Evolutionary conservation across 2,329 filamentous ascomycete species (phyloP), one percentile per base, ranked within the genome.

Genomic region (Trichophyton verrucosum): DNA sequence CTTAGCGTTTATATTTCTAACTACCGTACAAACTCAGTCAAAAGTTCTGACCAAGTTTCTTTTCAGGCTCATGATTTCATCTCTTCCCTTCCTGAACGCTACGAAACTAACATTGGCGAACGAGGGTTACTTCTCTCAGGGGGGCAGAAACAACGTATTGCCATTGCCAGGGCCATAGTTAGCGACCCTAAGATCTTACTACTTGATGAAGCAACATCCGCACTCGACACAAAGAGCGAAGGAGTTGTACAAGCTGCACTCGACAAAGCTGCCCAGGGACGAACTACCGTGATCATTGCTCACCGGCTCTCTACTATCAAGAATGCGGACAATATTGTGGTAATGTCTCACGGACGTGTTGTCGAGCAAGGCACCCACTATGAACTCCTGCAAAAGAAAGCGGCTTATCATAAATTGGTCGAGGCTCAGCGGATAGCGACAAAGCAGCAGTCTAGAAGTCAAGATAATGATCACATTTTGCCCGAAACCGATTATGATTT

Each of bases 121-220:
- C 15, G 42, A 20, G 42, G 42, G 5, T 7, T 46, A 20, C 42
- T 17, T 17, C 17, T 46, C 15, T 46, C 42, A 0, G 77, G 42
- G 9, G 42, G 42, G 5, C 42, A 46, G 42, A n/a, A 20, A 75
- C 94, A 97, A 74, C 86, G 94, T 62, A 97, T 99, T 89, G 95
- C 89, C 8, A 92, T 94, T 70, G 88, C 89, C 3, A 79, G 88
- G 65, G 88, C 88, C 38, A 81, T 92, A 58, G 86, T 94, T 22
- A 88, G 85, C 3, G 85, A 92, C 66, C 89, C 89, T 0, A 89
- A 88, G 76, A 80, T 95, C 68, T 80, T 95, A 1, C 80, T 95
- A 0, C 83, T 95, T 2, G 89, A 95, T 65, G 90, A 95, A 72
- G 89, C 90, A 1, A 95, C 89, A 0, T 88, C 85, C 42, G 87